Percentiles rank a stretch among this genome's conserved stretches.
These are phyloP conservation scores for Coemansia sp. DNA, from an alignment of 192 early-diverging fungal genomes.

Conservation along the genomic window DNA sequence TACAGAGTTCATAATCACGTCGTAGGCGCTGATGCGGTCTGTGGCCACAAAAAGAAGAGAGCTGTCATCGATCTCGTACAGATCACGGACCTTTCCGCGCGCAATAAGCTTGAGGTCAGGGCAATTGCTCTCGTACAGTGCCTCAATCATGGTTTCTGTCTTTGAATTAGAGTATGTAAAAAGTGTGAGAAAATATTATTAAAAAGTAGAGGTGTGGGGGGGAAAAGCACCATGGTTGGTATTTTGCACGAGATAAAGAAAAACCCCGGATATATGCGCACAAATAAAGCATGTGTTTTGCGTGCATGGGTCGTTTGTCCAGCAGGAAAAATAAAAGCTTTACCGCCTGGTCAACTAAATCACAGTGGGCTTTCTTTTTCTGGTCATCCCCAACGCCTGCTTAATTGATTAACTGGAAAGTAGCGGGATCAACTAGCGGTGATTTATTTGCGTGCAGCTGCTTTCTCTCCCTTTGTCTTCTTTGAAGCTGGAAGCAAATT, in stretches of 20 bases:
- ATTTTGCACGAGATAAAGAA: not conserved
- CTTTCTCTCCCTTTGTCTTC: not conserved
- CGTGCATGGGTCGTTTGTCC: not conserved
- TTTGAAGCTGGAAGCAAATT: too few species aligned
- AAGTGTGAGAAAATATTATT: too few species aligned
- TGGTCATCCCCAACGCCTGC: too few species aligned
- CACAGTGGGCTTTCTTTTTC: too few species aligned
- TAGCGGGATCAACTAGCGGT: too few species aligned
- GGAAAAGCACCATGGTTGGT: not conserved
- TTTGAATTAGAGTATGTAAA: constrained; percentile 7
- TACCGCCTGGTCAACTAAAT: too few species aligned
- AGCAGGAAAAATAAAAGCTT: not conserved
- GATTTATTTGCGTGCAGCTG: too few species aligned
- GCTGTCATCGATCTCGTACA: constrained; percentile 88
- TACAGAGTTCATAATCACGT: constrained; percentile 98
- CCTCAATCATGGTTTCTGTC: constrained; percentile 51
- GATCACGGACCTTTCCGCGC: constrained; percentile 94
- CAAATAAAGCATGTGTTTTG: not conserved
- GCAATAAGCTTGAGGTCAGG: constrained; percentile 91
- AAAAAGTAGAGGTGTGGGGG: not conserved
- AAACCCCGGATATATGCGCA: not conserved
- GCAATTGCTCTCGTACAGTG: constrained; percentile 69
- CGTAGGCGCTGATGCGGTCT: constrained; percentile 96
- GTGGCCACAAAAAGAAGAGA: constrained; percentile 94
- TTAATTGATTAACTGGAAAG: too few species aligned